phyloP scores from a whole-genome alignment of 2,329 filamentous ascomycete genomes.

The Colletotrichum neosansevieriae region DNA sequence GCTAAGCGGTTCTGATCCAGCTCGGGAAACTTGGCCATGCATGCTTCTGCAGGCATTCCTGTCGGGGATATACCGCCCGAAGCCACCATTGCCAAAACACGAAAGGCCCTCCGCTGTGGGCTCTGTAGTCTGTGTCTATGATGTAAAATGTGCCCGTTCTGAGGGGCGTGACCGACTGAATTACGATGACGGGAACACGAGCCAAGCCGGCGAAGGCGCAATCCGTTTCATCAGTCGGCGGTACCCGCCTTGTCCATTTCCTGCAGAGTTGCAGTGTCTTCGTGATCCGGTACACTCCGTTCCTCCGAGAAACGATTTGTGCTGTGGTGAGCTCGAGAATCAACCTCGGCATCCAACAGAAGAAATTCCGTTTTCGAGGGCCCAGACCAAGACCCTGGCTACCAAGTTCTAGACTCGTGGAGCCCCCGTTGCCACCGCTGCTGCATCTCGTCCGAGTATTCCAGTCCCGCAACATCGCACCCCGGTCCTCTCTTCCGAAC shows the following conservation, averaged over 20 bases:
- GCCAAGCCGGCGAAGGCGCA: no score
- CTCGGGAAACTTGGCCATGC: neutral
- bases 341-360: neutral
- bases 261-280: no score
- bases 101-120: neutral
- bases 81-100: neutral
- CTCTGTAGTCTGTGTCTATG: neutral
- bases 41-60: constrained; percentile 16
- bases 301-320: neutral
- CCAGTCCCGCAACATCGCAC: constrained; percentile 2
- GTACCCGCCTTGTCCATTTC: no score
- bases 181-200: neutral
- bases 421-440: constrained; percentile 3
- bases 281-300: neutral
- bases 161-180: neutral
- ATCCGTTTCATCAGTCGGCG: no score
- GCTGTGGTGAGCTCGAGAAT: no score
- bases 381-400: neutral
- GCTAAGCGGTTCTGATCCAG: constrained; percentile 10
- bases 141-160: neutral
- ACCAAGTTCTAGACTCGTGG: neutral
- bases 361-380: no score
- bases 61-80: constrained; percentile 8
- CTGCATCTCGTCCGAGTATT: neutral
- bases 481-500: constrained; percentile 26